Evolutionary conservation across 2,329 filamentous ascomycete species (phyloP).

Genomic region (Lanzia echinophila): DNA sequence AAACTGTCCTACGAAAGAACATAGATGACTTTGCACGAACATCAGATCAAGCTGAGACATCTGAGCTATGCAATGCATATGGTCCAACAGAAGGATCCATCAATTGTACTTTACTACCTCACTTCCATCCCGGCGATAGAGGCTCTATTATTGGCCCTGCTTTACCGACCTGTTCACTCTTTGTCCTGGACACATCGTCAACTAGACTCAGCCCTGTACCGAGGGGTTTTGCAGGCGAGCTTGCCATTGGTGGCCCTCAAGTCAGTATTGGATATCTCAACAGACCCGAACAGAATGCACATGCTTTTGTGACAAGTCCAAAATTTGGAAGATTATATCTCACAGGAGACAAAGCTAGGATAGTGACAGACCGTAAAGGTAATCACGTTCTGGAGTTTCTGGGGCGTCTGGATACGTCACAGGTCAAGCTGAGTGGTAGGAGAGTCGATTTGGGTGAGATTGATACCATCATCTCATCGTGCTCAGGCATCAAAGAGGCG

Average conservation of each 20-base stretch:
- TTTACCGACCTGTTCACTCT: not conserved
- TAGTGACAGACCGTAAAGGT: conserved; percentile 46
- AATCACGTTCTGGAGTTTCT: conserved; percentile 47
- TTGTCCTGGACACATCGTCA: not conserved
- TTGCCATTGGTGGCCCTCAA: conserved; percentile 12
- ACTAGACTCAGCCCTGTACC: conserved; percentile 12
- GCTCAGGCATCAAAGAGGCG: not conserved
- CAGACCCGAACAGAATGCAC: conserved; percentile 8
- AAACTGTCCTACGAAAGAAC: conserved; percentile 3
- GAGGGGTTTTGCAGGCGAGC: conserved; percentile 11
- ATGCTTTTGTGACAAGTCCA: conserved; percentile 15
- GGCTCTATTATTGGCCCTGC: not conserved
- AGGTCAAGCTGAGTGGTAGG: conserved; percentile 60
- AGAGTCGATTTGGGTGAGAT: conserved; percentile 59
- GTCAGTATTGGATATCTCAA: conserved; percentile 12
- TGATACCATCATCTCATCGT: not conserved
- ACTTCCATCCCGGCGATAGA: not conserved
- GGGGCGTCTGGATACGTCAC: conserved; percentile 51
- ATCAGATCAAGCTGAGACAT: not conserved
- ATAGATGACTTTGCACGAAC: not conserved
- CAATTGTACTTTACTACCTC: not conserved
- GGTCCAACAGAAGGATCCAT: conserved; percentile 3
- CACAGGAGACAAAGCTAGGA: conserved; percentile 34
- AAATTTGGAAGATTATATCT: conserved; percentile 38
- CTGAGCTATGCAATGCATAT: conserved; percentile 5